A percentile compares a stretch with the other conserved stretches of the same genome.
These are phyloP conservation scores for Yarrowia sp. DNA, from an alignment of 805 yeast genomes.

Conservation along the genomic window DNA sequence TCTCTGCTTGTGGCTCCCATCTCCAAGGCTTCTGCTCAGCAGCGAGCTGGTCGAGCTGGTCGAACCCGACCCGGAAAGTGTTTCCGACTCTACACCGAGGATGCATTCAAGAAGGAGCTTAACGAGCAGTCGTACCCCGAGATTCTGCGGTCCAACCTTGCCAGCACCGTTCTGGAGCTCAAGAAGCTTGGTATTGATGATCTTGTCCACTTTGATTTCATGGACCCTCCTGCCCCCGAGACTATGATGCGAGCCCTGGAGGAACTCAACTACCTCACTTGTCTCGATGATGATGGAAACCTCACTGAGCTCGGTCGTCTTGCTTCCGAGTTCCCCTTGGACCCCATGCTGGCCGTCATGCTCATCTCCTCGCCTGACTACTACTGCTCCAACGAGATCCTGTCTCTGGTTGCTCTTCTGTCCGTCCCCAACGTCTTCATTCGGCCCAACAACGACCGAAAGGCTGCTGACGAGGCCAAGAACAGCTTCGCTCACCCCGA, in stretches of 20 bases:
- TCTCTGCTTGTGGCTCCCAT: slow-evolving; percentile 92
- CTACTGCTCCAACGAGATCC: slow-evolving; percentile 81
- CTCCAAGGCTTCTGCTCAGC: slow-evolving; percentile 96
- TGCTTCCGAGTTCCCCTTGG: slow-evolving; percentile 91
- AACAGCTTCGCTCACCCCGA: slow-evolving; percentile 84
- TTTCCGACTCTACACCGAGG: slow-evolving; percentile 93
- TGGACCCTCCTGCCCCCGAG: slow-evolving; percentile 99
- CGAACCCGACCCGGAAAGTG: slow-evolving; percentile 98
- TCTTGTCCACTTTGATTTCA: slow-evolving; percentile 94
- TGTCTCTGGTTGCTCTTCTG: slow-evolving; percentile 82
- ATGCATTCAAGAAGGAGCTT: slow-evolving; percentile 88
- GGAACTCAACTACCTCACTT: slow-evolving; percentile 84
- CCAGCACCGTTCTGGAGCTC: slow-evolving; percentile 86
- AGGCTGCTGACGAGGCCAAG: slow-evolving; percentile 89
- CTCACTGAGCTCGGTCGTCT: slow-evolving; percentile 83
- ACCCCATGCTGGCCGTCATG: slow-evolving; percentile 93
- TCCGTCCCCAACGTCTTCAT: slow-evolving; percentile 94
- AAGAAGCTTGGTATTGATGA: slow-evolving; percentile 94
- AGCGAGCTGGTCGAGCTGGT: slow-evolving; percentile 99
- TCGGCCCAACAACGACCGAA: slow-evolving; percentile 82
- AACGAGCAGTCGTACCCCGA: slow-evolving; percentile 96
- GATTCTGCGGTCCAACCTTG: slow-evolving; percentile 82
- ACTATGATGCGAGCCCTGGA: slow-evolving; percentile 99
- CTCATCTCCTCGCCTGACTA: slow-evolving; percentile 82
- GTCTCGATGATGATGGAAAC: slow-evolving; percentile 89